These are phyloP conservation scores for Knufia petricola DNA, from an alignment of 2,329 filamentous ascomycete genomes.

Conservation along the genomic window DNA sequence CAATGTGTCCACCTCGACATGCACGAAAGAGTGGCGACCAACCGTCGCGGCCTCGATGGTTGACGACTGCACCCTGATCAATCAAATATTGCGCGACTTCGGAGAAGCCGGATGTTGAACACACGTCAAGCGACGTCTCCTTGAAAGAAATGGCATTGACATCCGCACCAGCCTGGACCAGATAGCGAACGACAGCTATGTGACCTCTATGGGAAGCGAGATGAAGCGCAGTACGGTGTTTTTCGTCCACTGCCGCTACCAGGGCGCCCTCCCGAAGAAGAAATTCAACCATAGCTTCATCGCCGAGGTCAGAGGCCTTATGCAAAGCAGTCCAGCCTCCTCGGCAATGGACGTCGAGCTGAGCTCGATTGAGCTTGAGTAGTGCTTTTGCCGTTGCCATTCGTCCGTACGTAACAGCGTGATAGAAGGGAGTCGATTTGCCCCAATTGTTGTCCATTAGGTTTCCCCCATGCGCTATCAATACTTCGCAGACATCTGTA, in stretches of 20 bases:
- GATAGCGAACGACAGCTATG: slow-evolving; percentile 12
- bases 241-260: slow-evolving; percentile 17
- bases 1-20: slow-evolving; percentile 23
- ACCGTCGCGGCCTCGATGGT: slow-evolving; percentile 22
- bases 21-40: slow-evolving; percentile 27
- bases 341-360: slow-evolving; percentile 16
- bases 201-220: slow-evolving; percentile 18
- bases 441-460: slow-evolving; percentile 15
- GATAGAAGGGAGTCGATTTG: slow-evolving; percentile 17
- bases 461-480: slow-evolving; percentile 17
- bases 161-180: slow-evolving; percentile 15
- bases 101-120: slow-evolving; percentile 18
- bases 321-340: slow-evolving; percentile 23
- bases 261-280: slow-evolving; percentile 23
- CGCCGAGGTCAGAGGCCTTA: slow-evolving; percentile 22
- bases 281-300: slow-evolving; percentile 23
- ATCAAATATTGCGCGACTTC: slow-evolving; percentile 19
- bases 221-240: slow-evolving; percentile 18
- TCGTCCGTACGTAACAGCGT: slow-evolving; percentile 18
- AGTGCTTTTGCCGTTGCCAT: slow-evolving; percentile 15
- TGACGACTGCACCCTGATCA: slow-evolving; percentile 23
- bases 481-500: slow-evolving; percentile 14
- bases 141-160: slow-evolving; percentile 16
- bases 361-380: slow-evolving; percentile 14
- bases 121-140: slow-evolving; percentile 18